Conservation (phyloP, 1,284 basidiomycete genomes). For the Erythrobasidium hasegawianum region DNA sequence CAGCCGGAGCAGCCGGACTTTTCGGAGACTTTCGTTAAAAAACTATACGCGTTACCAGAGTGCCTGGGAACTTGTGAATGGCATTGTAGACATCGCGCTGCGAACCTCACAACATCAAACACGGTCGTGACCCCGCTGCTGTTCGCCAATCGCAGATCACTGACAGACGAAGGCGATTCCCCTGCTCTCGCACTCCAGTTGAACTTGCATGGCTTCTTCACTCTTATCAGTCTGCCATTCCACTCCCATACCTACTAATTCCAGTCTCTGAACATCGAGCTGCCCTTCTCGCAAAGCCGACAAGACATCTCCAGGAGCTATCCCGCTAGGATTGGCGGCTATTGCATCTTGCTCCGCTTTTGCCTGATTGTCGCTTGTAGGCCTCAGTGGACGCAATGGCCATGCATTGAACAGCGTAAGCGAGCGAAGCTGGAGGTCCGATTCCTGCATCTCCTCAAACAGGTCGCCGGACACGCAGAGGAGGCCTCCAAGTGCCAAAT, state of each 20-base stretch:
- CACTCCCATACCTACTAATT: slow-evolving; percentile 12
- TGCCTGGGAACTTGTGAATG: too few relatives aligned
- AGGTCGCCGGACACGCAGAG: slow-evolving; percentile 7
- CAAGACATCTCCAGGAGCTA: slow-evolving; percentile 13
- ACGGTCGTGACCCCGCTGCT: too few relatives aligned
- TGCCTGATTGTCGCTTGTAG: neutral
- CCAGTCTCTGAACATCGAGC: neutral
- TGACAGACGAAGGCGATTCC: slow-evolving; percentile 8
- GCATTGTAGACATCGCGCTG: too few relatives aligned
- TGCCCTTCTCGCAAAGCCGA: neutral
- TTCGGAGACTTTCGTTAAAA: too few relatives aligned
- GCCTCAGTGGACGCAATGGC: slow-evolving; percentile 7
- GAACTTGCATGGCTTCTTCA: slow-evolving; percentile 5
- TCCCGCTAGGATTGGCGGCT: slow-evolving; percentile 4
- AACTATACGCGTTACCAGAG: too few relatives aligned
- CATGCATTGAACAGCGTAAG: slow-evolving; percentile 9
- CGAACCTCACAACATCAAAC: too few relatives aligned
- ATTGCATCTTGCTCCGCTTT: neutral
- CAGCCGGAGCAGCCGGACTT: too few relatives aligned
- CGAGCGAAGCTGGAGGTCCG: neutral
- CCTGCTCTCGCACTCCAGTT: neutral
- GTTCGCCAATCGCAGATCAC: too few relatives aligned
- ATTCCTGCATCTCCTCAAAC: neutral
- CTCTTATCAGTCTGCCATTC: slow-evolving; percentile 13
- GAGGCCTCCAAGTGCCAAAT: slow-evolving; percentile 4